Evolutionary conservation across 1,139 yeast species (phyloP), one percentile per base, ranked within the genome.

Genomic region (Candida sp.): DNA sequence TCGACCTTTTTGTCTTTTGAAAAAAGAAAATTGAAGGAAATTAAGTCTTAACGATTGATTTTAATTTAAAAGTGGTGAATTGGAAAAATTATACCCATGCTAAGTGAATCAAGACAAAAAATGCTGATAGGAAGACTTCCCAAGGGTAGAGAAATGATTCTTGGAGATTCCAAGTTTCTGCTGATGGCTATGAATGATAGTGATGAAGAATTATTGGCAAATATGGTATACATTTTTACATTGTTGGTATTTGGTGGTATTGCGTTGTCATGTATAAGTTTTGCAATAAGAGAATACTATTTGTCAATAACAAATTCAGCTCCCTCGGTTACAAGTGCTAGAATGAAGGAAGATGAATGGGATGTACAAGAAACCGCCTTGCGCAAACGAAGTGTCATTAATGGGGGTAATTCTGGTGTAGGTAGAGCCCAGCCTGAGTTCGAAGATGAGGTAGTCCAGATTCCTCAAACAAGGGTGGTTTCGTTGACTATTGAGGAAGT

Each of bases 221-320:
- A 60, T 44, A 53, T 61, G 3, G 49, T 63, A n/a, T 66, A 65
- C 45, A 55, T 64, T 4, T 64, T 65, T 40, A 43, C 64, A 37
- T 45, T 63, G 2, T 42, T 66, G n/a, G 52, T 64, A 9, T 52
- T 63, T 27, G 43, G 43, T 3, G 52, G 56, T 8, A 48, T 61
- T 4, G 57, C 63, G 2, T 5, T 55, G 1, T 64, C 61, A 2
- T 60, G 59, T 0, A 37, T 58, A 1, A 38, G 53, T 3, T 66
- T 63, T 55, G 68, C 60, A 0, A 27, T 59, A 2, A 49, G 70
- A 44, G 70, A 67, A 45, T 64, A 60, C 42, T 42, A 45, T 19
- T 39, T 63, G 3, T 58, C 65, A 2, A 43, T 48, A 11, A 48
- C 41, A 44, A 43, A 48, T 25, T 46, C 39, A 34, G 25, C 42